phyloP scores from a whole-genome alignment of 768 basidiomycete genomes.

The Mycena filopes region DNA sequence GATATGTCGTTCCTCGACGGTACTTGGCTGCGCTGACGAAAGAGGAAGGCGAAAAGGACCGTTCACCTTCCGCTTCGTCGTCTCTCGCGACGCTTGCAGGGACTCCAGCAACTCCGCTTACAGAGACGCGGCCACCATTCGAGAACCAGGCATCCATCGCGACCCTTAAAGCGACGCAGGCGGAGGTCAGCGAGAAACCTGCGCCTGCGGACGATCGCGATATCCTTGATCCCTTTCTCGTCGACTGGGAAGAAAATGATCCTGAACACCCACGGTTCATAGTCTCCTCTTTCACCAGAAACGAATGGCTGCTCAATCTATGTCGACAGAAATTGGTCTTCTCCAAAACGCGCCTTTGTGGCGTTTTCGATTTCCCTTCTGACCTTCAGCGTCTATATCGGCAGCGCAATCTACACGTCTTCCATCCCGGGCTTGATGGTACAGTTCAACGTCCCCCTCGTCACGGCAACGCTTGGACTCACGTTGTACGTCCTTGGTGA shows the following conservation, averaged over 20 bases:
- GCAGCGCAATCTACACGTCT: background rate
- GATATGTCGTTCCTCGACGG: background rate
- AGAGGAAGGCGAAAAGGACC: background rate
- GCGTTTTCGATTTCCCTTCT: conserved; percentile 3
- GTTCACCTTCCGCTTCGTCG: background rate
- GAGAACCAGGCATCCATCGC: too few relatives aligned
- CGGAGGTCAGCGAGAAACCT: background rate
- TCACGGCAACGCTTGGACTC: background rate
- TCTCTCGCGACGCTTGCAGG: background rate
- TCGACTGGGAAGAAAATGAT: conserved; percentile 41
- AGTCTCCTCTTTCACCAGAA: too few relatives aligned
- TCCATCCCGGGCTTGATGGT: background rate
- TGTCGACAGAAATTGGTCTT: conserved; percentile 42
- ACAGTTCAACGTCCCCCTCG: background rate
- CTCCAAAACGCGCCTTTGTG: conserved; percentile 31
- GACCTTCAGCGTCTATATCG: background rate
- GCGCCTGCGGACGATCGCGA: background rate
- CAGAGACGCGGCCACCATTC: too few relatives aligned
- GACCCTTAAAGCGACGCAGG: too few relatives aligned
- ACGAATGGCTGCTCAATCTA: conserved; percentile 1
- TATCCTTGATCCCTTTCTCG: conserved; percentile 34
- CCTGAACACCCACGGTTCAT: conserved; percentile 40
- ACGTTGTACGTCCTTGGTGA: background rate
- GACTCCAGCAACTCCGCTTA: too few relatives aligned
- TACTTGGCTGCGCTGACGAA: background rate